Conservation (phyloP, 164 flowering plant species). For the Stephania yunnanensis region DNA sequence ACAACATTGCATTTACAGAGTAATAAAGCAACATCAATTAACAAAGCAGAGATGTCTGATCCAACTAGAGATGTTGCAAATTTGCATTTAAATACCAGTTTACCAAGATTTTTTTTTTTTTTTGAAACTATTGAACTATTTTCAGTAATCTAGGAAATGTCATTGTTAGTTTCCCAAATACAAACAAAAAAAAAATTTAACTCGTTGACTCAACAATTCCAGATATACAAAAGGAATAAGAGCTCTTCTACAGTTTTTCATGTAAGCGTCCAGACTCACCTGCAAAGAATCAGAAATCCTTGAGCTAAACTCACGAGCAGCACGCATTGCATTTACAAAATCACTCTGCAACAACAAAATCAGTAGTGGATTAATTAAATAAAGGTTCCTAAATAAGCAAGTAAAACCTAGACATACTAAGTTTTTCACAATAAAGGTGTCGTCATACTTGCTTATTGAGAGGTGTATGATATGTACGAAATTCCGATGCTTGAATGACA, state of each 20-base stretch:
- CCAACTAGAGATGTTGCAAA: no score
- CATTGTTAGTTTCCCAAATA: no score
- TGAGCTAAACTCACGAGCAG: slow-evolving; percentile 85
- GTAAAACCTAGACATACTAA: not conserved
- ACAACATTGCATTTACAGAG: no score
- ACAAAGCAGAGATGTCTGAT: no score
- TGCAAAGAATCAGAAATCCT: slow-evolving; percentile 69
- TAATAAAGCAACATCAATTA: no score
- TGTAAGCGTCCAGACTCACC: slow-evolving; percentile 30
- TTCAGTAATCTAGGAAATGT: not conserved
- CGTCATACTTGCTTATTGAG: slow-evolving; percentile 84
- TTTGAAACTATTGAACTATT: no score
- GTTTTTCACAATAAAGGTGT: not conserved
- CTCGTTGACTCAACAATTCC: not conserved
- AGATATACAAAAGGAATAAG: not conserved
- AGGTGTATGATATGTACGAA: slow-evolving; percentile 96
- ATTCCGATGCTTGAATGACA: slow-evolving; percentile 71
- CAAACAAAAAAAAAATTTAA: not conserved
- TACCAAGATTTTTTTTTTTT: no score
- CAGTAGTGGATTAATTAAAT: not conserved
- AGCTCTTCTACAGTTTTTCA: not conserved
- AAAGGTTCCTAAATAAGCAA: not conserved
- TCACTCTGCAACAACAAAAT: slow-evolving; percentile 46
- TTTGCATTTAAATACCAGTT: no score
- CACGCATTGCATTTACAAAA: slow-evolving; percentile 84